Evolutionary conservation across 768 basidiomycete species (phyloP).

Genomic region (Xerocomellus chrysenteron): DNA sequence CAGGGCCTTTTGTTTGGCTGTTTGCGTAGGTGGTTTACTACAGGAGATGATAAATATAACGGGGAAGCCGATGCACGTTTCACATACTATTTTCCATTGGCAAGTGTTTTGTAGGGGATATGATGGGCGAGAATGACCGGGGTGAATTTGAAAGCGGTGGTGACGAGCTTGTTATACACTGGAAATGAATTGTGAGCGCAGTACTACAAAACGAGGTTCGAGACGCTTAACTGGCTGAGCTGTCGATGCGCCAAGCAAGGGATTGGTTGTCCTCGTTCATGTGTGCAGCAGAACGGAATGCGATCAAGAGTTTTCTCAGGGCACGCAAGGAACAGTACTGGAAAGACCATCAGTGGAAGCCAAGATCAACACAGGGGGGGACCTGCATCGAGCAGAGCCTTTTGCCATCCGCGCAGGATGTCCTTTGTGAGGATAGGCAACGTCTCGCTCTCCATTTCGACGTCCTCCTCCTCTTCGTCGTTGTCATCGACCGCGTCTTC

Average conservation of each 20-base stretch:
- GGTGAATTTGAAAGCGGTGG: slow-evolving; percentile 84
- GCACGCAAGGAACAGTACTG: slow-evolving; percentile 88
- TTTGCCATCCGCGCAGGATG: slow-evolving; percentile 82
- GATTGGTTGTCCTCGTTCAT: slow-evolving; percentile 84
- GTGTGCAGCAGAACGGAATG: slow-evolving; percentile 87
- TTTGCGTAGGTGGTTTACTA: slow-evolving; percentile 85
- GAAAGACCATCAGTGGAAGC: neutral
- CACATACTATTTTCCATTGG: slow-evolving; percentile 84
- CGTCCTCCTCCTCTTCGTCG: slow-evolving; percentile 41
- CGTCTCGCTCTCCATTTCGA: slow-evolving; percentile 42
- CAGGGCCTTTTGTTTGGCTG: slow-evolving; percentile 75
- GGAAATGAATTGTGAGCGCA: neutral
- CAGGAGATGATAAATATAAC: neutral
- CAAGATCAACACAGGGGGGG: neutral
- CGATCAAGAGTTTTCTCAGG: slow-evolving; percentile 78
- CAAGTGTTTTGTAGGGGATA: slow-evolving; percentile 78
- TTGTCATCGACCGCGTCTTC: slow-evolving; percentile 49
- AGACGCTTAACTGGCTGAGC: slow-evolving; percentile 42
- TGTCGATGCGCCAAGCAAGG: slow-evolving; percentile 86
- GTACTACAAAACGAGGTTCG: neutral
- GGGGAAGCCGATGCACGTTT: neutral
- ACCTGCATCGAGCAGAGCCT: slow-evolving; percentile 76
- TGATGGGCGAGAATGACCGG: slow-evolving; percentile 88
- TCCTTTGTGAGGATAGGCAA: slow-evolving; percentile 64
- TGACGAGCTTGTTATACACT: slow-evolving; percentile 96